Evolutionary conservation across 1,139 yeast species (phyloP), one percentile per base, ranked within the genome.

Genomic region (Pichiaceae sp.): DNA sequence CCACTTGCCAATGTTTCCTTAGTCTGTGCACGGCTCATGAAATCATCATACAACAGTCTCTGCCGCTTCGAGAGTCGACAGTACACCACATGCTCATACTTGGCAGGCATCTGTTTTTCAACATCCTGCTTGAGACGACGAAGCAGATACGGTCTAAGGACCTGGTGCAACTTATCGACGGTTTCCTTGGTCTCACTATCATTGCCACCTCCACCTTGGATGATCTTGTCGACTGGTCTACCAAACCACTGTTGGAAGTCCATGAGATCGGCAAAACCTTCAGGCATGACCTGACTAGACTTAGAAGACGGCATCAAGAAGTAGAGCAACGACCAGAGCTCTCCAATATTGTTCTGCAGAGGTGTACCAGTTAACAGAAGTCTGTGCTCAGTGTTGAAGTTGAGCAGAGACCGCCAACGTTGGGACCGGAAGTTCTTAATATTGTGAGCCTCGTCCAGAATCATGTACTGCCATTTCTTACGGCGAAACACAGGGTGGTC

Each of bases 161-260:
- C 95, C 55, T 86, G 95, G 60, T 93, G 99, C 39, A 93, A 67
- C 52, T 94, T 82, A 7, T 85, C 68, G 18, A 93, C 95, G 0
- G 97, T 89, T 43, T 78, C 75, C 43, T 74, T 74, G 0, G 97
- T 85, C 53, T 91, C 98, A 6, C 56, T 61, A 49, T 72, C 76
- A 30, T 64, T 66, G 31, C 66, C 70, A 39, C 70, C 75, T 32
- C 72, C 75, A 7, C 83, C 78, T 57, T 91, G 97, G 39, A 93
- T 77, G 44, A 93, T 76, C 49, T 75, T 83, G 57, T 93, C 97
- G 4, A 93, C 97, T 0, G 99, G 98, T 44, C 79, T 75, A 4
- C 97, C 96, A 59, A 93, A 93, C 99, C 98, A 93, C 46, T 85
- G 94, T 52, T 93, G 98, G 59, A 93, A 93, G 51, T 93, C 95